phyloP scores from a whole-genome alignment of 352 stramenopile genomes.

The Phytophthora pinifolia region DNA sequence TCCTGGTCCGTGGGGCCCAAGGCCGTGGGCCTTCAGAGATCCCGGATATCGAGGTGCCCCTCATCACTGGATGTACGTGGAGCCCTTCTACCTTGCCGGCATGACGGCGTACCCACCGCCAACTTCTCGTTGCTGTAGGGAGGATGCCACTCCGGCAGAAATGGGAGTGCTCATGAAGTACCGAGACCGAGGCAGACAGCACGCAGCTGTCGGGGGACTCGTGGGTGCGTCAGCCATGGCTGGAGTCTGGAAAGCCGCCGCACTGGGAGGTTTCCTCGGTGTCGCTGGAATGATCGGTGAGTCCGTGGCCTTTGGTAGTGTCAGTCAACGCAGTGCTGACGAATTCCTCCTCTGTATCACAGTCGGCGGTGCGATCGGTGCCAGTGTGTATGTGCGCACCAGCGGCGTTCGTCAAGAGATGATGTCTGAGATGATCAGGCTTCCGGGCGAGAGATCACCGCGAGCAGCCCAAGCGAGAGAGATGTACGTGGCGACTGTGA shows the following conservation, averaged over 20 bases:
- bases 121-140: background rate
- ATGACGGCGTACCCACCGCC: no score
- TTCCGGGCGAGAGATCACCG: conserved; percentile 8
- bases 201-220: conserved; percentile 5
- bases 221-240: conserved; percentile 11
- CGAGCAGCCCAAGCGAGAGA: conserved; percentile 11
- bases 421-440: conserved; percentile 7
- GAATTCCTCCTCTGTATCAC: background rate
- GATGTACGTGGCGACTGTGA: conserved; percentile 1
- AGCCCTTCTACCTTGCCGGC: background rate
- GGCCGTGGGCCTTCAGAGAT: background rate
- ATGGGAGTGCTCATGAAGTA: conserved; percentile 12
- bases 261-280: conserved; percentile 3
- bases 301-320: no score
- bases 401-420: conserved; percentile 9
- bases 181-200: conserved; percentile 1
- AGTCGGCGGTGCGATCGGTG: conserved; percentile 10
- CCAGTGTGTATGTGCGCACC: conserved; percentile 5
- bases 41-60: background rate
- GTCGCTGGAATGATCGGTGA: conserved; percentile 17
- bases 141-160: conserved; percentile 10
- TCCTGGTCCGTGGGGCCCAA: no score
- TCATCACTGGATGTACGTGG: background rate
- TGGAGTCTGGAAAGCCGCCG: conserved; percentile 11
- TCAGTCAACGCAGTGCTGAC: no score